A percentile compares a stretch with the other conserved stretches of the same genome.
These are phyloP conservation scores for Thielaviopsis ethacetica DNA, from an alignment of 2,329 filamentous ascomycete species.

Conservation along the genomic window DNA sequence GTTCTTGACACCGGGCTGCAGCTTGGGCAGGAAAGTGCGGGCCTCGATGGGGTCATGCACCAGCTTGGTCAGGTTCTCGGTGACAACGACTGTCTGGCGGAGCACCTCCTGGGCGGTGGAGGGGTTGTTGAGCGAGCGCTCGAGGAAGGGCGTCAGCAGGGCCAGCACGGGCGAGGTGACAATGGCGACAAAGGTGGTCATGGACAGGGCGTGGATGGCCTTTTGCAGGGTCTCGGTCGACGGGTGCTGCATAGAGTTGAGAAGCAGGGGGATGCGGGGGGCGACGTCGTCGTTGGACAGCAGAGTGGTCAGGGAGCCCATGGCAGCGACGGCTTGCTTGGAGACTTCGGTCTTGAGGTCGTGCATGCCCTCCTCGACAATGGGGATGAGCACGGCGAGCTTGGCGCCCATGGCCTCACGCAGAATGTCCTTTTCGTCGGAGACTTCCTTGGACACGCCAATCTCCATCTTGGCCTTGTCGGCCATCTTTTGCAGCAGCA, in stretches of 20 bases:
- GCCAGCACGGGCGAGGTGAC: slow-evolving; percentile 93
- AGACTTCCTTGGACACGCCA: slow-evolving; percentile 64
- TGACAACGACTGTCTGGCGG: slow-evolving; percentile 87
- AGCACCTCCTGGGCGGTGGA: slow-evolving; percentile 85
- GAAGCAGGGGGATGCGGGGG: slow-evolving; percentile 75
- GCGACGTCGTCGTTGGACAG: slow-evolving; percentile 95
- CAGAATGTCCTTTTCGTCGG: slow-evolving; percentile 73
- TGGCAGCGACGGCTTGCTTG: slow-evolving; percentile 83
- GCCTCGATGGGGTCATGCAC: slow-evolving; percentile 93
- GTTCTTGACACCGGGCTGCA: slow-evolving; percentile 81
- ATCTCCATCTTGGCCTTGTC: slow-evolving; percentile 81
- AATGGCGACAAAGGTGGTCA: slow-evolving; percentile 95
- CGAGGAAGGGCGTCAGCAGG: slow-evolving; percentile 82
- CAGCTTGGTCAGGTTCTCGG: slow-evolving; percentile 95
- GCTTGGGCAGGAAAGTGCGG: slow-evolving; percentile 82
- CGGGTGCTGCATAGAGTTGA: slow-evolving; percentile 91
- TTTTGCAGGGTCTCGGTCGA: slow-evolving; percentile 79
- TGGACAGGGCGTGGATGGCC: slow-evolving; percentile 88
- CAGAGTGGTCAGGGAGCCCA: slow-evolving; percentile 77
- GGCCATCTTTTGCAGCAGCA: slow-evolving; percentile 80
- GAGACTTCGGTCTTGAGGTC: slow-evolving; percentile 79
- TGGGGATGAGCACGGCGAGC: slow-evolving; percentile 72
- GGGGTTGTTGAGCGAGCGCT: slow-evolving; percentile 84
- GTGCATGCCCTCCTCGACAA: slow-evolving; percentile 89
- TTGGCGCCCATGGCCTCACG: slow-evolving; percentile 80